Evolutionary conservation across 768 basidiomycete genomes (phyloP).

Genomic region (Amanita subjunquillea): DNA sequence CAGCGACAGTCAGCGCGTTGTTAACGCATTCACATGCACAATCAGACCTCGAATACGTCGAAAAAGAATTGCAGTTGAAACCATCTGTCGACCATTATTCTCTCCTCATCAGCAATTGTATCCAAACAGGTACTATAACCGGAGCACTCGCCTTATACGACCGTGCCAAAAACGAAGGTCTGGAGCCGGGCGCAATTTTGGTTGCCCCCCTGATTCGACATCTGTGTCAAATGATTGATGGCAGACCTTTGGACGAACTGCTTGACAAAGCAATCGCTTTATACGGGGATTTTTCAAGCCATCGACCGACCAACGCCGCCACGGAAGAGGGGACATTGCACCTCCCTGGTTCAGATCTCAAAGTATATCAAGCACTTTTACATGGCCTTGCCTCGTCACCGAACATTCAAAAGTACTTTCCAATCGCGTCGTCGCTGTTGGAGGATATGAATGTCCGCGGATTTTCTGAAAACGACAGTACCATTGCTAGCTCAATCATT

Average conservation of each 20-base stretch:
- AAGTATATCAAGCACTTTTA: constrained; percentile 45
- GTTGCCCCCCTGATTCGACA: constrained; percentile 44
- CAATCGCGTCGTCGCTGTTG: constrained; percentile 39
- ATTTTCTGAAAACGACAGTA: constrained; percentile 32
- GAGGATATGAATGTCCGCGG: constrained; percentile 54
- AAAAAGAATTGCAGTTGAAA: constrained; percentile 27
- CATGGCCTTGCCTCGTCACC: constrained; percentile 34
- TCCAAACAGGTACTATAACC: constrained; percentile 23
- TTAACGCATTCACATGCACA: constrained; percentile 29
- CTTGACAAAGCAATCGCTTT: constrained; percentile 47
- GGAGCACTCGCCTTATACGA: constrained; percentile 42
- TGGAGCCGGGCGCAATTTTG: constrained; percentile 38
- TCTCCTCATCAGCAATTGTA: constrained; percentile 40
- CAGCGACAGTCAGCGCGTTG: constrained; percentile 27
- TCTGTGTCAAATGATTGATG: constrained; percentile 31
- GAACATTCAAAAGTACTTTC: constrained; percentile 36
- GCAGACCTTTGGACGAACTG: constrained; percentile 24
- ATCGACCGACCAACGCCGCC: constrained; percentile 16
- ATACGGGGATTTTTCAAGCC: constrained; percentile 34
- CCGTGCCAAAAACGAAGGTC: constrained; percentile 28
- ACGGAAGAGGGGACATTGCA: constrained; percentile 10
- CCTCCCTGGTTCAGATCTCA: constrained; percentile 32
- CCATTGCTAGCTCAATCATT: constrained; percentile 39
- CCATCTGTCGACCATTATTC: constrained; percentile 41
- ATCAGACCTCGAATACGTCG: constrained; percentile 31